Conservation (phyloP, 306 rosid species). For the Sechiopsis laciniata region DNA sequence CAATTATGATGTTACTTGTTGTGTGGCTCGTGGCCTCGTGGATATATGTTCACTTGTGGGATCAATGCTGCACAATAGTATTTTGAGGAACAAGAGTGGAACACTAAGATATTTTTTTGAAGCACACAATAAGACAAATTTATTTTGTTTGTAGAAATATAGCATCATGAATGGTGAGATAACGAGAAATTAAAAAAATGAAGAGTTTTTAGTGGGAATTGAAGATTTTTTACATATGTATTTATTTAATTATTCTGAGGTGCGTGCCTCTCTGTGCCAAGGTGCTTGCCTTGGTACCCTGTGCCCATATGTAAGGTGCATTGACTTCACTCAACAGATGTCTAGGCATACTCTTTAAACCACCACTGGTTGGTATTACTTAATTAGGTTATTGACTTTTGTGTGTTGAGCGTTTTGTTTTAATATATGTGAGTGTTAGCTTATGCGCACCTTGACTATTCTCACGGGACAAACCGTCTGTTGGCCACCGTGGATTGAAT, state of each 20-base stretch:
- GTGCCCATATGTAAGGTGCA: too few relatives aligned
- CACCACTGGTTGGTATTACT: too few relatives aligned
- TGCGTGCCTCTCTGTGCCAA: neutral
- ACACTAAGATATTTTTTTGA: neutral
- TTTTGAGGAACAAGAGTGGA: neutral
- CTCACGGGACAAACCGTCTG: too few relatives aligned
- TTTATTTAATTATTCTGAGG: neutral
- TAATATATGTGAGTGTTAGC: too few relatives aligned
- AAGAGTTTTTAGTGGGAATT: neutral
- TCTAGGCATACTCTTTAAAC: too few relatives aligned
- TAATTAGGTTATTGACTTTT: too few relatives aligned
- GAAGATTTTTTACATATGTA: neutral
- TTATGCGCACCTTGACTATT: too few relatives aligned
- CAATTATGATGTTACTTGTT: neutral
- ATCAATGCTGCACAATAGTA: neutral
- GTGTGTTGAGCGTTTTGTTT: too few relatives aligned
- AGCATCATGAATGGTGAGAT: neutral
- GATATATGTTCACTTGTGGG: conserved; percentile 8
- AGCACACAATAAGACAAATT: neutral
- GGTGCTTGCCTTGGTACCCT: neutral
- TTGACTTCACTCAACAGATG: too few relatives aligned
- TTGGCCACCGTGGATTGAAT: too few relatives aligned
- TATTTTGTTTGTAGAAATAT: neutral
- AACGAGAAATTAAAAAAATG: neutral
- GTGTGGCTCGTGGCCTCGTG: too few relatives aligned